A percentile compares a stretch with the other conserved stretches of the same genome.
phyloP scores from a whole-genome alignment of 1,139 yeast genomes.

The Debaryomyces udenii region DNA sequence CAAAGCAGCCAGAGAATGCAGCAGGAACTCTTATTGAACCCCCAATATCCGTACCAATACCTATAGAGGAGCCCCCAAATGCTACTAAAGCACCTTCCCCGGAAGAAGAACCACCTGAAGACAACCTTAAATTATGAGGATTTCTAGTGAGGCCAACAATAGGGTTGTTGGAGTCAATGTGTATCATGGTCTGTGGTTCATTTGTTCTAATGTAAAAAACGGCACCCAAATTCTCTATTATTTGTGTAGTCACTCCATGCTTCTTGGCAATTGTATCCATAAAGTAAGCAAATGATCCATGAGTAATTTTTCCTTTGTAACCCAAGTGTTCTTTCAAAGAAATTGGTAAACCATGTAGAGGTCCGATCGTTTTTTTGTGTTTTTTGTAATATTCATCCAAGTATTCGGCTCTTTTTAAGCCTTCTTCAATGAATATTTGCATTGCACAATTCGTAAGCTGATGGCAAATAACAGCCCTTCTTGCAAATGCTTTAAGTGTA shows the following conservation, averaged over 20 bases:
- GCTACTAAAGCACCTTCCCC: constrained; percentile 64
- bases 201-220: constrained; percentile 59
- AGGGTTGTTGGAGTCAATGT: constrained; percentile 49
- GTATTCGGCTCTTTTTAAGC: constrained; percentile 30
- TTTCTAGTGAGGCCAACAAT: constrained; percentile 53
- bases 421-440: constrained; percentile 37
- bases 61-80: constrained; percentile 50
- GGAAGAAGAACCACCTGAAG: constrained; percentile 65
- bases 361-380: constrained; percentile 48
- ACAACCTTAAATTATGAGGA: constrained; percentile 44
- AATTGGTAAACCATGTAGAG: constrained; percentile 71
- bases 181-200: constrained; percentile 61
- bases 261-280: constrained; percentile 33
- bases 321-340: constrained; percentile 59
- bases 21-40: constrained; percentile 25
- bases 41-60: constrained; percentile 32
- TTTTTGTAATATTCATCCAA: constrained; percentile 39
- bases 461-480: constrained; percentile 49
- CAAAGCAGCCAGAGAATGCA: constrained; percentile 21
- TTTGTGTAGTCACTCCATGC: constrained; percentile 45
- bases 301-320: constrained; percentile 47
- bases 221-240: constrained; percentile 52
- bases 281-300: constrained; percentile 46
- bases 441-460: constrained; percentile 43
- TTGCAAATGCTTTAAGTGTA: constrained; percentile 14